Percentiles rank a stretch among this genome's conserved stretches.
Conservation (phyloP, 2,329 filamentous ascomycete genomes). For the Arthrobotrys megalospora region DNA sequence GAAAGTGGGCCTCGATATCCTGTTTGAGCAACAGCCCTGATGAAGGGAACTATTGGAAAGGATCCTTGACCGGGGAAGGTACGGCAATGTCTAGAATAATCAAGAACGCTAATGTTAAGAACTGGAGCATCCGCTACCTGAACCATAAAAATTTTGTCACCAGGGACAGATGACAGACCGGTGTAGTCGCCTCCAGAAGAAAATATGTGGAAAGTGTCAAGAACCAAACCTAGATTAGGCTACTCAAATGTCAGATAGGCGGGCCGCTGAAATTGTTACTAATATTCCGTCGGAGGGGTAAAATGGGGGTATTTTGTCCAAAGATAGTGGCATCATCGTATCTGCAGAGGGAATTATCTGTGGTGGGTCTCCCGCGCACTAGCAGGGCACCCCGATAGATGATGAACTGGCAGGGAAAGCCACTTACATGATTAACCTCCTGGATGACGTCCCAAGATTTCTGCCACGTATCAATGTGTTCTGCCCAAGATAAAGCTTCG, state of each 20-base stretch:
- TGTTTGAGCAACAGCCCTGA: slow-evolving; percentile 58
- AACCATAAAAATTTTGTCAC: slow-evolving; percentile 62
- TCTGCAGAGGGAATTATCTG: slow-evolving; percentile 60
- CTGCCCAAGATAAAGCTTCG: slow-evolving; percentile 62
- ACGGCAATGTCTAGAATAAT: slow-evolving; percentile 62
- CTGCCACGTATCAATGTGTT: slow-evolving; percentile 62
- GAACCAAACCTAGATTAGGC: slow-evolving; percentile 62
- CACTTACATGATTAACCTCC: slow-evolving; percentile 62
- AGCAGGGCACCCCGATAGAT: slow-evolving; percentile 54
- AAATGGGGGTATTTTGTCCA: slow-evolving; percentile 19
- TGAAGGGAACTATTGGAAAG: slow-evolving; percentile 62
- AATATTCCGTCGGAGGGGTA: slow-evolving; percentile 51
- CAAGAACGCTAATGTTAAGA: slow-evolving; percentile 62
- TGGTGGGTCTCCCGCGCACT: slow-evolving; percentile 50
- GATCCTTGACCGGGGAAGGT: slow-evolving; percentile 62
- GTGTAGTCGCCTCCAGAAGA: slow-evolving; percentile 61
- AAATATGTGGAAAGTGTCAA: slow-evolving; percentile 63
- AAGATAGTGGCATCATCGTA: slow-evolving; percentile 38
- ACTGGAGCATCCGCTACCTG: slow-evolving; percentile 62
- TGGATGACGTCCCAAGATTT: slow-evolving; percentile 61
- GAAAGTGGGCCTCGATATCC: slow-evolving; percentile 61
- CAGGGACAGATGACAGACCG: slow-evolving; percentile 61
- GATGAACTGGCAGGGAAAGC: slow-evolving; percentile 43
- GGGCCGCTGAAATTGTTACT: slow-evolving; percentile 47
- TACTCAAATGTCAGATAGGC: slow-evolving; percentile 53